phyloP scores from a whole-genome alignment of 2,329 filamentous ascomycete genomes.

The Raffaelea arxii region DNA sequence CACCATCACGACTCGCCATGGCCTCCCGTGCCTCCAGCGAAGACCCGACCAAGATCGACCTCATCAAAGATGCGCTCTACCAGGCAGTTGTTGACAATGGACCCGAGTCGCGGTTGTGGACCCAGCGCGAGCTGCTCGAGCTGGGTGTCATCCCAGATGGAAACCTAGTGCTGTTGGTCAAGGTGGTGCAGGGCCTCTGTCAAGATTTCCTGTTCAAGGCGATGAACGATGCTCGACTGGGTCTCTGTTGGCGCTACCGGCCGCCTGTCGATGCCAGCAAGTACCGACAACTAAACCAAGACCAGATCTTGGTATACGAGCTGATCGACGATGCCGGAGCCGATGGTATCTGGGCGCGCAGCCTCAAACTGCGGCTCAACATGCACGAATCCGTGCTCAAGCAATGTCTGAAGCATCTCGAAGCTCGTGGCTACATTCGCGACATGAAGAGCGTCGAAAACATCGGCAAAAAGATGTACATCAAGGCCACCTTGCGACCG shows the following conservation, averaged over 20 bases:
- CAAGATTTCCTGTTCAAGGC: conserved; percentile 51
- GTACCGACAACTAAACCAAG: conserved; percentile 59
- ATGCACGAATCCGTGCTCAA: conserved; percentile 78
- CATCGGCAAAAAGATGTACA: conserved; percentile 90
- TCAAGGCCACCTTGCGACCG: conserved; percentile 74
- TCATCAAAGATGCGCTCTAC: conserved; percentile 49
- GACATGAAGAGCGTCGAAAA: conserved; percentile 87
- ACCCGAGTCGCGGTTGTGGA: conserved; percentile 39
- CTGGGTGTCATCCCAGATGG: conserved; percentile 48
- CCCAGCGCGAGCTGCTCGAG: conserved; percentile 47
- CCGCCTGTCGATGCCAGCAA: conserved; percentile 51
- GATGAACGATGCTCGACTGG: conserved; percentile 30
- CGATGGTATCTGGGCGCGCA: conserved; percentile 86
- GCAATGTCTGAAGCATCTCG: conserved; percentile 73
- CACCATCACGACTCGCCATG: conserved; percentile 4
- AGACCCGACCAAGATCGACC: conserved; percentile 31
- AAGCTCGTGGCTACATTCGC: conserved; percentile 72
- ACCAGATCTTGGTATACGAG: conserved; percentile 75
- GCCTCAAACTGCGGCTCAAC: conserved; percentile 68
- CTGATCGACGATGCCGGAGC: conserved; percentile 78
- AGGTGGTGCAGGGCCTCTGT: conserved; percentile 46
- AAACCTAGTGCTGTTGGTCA: conserved; percentile 43
- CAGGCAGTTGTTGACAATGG: conserved; percentile 42
- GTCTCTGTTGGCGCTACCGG: conserved; percentile 48
- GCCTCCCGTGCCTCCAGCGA: conserved; percentile 13